These are phyloP conservation scores for Phyllostachys edulis DNA, from an alignment of 176 grass and related monocot species.

Conservation along the genomic window DNA sequence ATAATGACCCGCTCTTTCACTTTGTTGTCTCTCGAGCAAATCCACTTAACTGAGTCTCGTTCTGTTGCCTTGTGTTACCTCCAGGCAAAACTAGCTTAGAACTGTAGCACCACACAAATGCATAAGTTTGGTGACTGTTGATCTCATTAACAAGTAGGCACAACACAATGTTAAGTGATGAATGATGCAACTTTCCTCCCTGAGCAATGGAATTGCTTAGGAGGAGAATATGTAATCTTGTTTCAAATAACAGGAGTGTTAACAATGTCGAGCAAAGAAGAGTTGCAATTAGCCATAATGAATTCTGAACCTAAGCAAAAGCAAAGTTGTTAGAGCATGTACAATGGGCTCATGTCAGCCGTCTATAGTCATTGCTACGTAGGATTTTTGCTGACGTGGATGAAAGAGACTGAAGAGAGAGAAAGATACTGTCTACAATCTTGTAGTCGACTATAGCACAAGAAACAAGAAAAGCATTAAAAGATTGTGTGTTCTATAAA, in stretches of 20 bases:
- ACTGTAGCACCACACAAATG: not conserved
- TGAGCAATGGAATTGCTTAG: not conserved
- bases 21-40: not conserved
- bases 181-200: not conserved
- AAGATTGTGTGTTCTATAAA: too few species aligned
- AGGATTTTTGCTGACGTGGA: too few species aligned
- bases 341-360: too few species aligned
- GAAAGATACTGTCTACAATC: too few species aligned
- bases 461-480: too few species aligned
- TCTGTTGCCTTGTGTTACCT: slow-evolving; percentile 15
- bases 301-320: not conserved
- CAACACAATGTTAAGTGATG: not conserved
- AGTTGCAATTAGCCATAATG: not conserved
- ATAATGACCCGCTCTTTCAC: not conserved
- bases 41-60: not conserved
- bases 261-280: not conserved
- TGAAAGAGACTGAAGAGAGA: too few species aligned
- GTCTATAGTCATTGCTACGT: too few species aligned
- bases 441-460: too few species aligned
- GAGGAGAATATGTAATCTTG: not conserved
- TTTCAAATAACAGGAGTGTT: not conserved
- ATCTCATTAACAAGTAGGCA: not conserved
- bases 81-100: slow-evolving; percentile 17
- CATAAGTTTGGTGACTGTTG: not conserved
- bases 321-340: not conserved